These are phyloP conservation scores for Suhomyces guaymorum DNA, from an alignment of 1,139 yeast genomes.

Conservation along the genomic window DNA sequence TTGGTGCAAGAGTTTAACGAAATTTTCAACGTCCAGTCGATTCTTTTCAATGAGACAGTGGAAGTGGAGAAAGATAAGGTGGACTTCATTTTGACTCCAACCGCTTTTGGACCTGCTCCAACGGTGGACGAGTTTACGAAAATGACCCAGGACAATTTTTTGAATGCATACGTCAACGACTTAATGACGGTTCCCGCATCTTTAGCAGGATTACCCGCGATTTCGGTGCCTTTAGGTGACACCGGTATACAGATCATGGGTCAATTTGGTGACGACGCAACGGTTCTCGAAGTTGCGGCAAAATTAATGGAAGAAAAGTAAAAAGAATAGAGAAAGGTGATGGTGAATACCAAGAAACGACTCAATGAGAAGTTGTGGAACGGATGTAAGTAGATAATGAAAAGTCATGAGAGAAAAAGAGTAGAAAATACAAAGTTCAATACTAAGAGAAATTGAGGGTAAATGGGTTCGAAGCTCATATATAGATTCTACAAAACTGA, in stretches of 20 bases:
- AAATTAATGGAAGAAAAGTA: neutral
- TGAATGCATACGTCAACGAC: constrained; percentile 75
- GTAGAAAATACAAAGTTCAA: too few species aligned
- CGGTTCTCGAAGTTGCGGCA: constrained; percentile 42
- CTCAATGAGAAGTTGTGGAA: too few species aligned
- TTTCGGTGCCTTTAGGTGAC: constrained; percentile 62
- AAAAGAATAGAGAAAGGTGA: too few species aligned
- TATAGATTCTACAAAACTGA: too few species aligned
- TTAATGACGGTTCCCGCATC: constrained; percentile 88
- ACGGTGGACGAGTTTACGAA: constrained; percentile 42
- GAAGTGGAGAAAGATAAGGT: constrained; percentile 35
- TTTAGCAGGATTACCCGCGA: constrained; percentile 86
- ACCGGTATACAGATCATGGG: constrained; percentile 78
- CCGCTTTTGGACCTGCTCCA: constrained; percentile 64
- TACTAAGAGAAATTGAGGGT: too few species aligned
- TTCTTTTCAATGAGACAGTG: constrained; percentile 8
- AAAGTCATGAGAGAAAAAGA: too few species aligned
- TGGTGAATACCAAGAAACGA: too few species aligned
- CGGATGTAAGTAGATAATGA: too few species aligned
- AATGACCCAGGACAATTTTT: constrained; percentile 42
- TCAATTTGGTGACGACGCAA: constrained; percentile 79
- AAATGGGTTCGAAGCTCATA: too few species aligned
- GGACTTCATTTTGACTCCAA: constrained; percentile 75
- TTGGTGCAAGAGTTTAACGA: constrained; percentile 66
- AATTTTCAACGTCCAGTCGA: constrained; percentile 57